Base-by-base conservation (phyloP, 2,329 filamentous ascomycete species). In the Alternaria incomplexa region DNA sequence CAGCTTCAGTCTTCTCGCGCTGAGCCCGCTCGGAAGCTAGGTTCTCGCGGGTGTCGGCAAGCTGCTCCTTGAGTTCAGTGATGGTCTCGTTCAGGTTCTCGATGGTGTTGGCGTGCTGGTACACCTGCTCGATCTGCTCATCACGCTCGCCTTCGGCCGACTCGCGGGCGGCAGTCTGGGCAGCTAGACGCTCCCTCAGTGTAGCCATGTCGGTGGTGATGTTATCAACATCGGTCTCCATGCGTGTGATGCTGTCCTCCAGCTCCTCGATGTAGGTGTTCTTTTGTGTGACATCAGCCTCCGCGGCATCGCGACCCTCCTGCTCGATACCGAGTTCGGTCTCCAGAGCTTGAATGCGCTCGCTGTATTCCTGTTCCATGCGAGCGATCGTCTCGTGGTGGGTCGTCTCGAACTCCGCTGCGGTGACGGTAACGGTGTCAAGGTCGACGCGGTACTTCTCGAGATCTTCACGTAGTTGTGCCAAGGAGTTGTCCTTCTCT, bases 1-100 rank as follows among this genome's bases (percentile, higher is more conserved):
- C 79, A 10, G 70, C 70, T 67, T 84, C 81, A 4, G 81, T 82
- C 20, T 77, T 73, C 61, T 84, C 80, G 28, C 81, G 82, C 68
- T 84, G 81, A 6, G 64, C 67, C 23, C 77, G 80, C 70, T 84
- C 82, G n/a, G 76, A 70, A 11, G 79, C 78, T 36, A 81, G 77
- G 22, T 80, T 73, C 6, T 69, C 63, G 20, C 77, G 80, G 23
- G 81, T 73, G 7, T 78, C 73, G 8, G 73, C 76, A 28, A 84
- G 68, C 63, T 83, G 73, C 11, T 73, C 65, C 44, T 80, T 73
- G 10, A 84, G 77, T 11, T 81, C 79, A 9, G 71, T 63, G 28
- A 83, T 75, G n/a, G 74, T 69, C 13, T 73, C 73, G 11, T 71
- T 68, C 1, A 77, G 66, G 43, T 76, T 73, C 52, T 77, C 73